Conservation (phyloP, 2,329 filamentous ascomycete genomes). For the Sporothrix dimorphospora region DNA sequence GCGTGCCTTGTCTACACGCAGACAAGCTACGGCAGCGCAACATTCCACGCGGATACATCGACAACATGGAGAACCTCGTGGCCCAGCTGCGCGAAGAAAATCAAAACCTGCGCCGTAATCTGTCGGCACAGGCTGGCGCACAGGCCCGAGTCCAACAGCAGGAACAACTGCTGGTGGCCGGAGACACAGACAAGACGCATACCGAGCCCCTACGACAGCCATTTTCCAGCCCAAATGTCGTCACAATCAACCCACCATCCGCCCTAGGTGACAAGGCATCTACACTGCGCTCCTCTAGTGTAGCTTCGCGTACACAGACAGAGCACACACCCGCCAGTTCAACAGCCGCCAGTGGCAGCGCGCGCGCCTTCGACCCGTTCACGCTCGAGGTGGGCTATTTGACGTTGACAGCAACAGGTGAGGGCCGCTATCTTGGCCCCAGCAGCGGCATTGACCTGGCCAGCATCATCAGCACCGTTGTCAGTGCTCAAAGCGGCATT, state of each 20-base stretch:
- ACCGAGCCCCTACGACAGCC: background rate
- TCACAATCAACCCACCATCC: background rate
- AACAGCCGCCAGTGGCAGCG: background rate
- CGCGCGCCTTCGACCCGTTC: constrained; percentile 7
- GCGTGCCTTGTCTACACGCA: constrained; percentile 28
- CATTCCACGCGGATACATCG: constrained; percentile 31
- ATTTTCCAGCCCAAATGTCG: background rate
- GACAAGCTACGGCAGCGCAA: constrained; percentile 30
- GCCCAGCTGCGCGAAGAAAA: constrained; percentile 30
- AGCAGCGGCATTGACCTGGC: constrained; percentile 31
- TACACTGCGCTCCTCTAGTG: background rate
- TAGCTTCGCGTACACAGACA: background rate
- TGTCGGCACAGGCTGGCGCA: background rate
- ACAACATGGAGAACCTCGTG: constrained; percentile 31
- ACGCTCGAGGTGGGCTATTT: constrained; percentile 25
- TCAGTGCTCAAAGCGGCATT: constrained; percentile 22
- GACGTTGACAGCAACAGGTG: constrained; percentile 22
- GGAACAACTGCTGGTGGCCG: background rate
- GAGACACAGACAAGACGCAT: background rate
- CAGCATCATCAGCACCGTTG: constrained; percentile 25
- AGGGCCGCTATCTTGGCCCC: constrained; percentile 32
- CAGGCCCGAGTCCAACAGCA: too few relatives aligned
- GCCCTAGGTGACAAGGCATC: background rate
- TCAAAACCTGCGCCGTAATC: constrained; percentile 1
- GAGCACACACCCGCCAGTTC: background rate